Conservation (phyloP, 306 rosid species). For the Boehmeria nivea region DNA sequence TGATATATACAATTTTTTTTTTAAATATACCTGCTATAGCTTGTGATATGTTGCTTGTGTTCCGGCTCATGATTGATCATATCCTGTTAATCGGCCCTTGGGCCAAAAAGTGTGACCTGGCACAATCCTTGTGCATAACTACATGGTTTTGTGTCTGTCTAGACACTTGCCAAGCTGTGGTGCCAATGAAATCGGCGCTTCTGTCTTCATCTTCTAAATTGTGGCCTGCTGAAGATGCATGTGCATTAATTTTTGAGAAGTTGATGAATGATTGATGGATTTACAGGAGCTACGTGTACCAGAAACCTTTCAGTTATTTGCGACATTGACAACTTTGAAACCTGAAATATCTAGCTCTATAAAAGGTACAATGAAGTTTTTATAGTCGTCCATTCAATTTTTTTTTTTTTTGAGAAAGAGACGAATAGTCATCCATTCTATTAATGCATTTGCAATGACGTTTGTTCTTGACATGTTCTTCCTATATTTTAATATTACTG, state of each 20-base stretch:
- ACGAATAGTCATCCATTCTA: neutral
- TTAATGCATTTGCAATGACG: neutral
- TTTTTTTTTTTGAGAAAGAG: neutral
- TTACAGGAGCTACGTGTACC: constrained; percentile 77
- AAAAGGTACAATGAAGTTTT: constrained; percentile 39
- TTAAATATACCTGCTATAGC: too few species aligned
- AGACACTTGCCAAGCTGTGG: too few species aligned
- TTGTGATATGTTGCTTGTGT: too few species aligned
- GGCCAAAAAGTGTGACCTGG: too few species aligned
- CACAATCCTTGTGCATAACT: too few species aligned
- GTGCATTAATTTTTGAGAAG: neutral
- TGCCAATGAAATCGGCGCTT: too few species aligned
- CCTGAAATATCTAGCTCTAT: constrained; percentile 37
- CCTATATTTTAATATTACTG: neutral
- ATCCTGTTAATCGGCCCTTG: too few species aligned
- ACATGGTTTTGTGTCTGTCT: too few species aligned
- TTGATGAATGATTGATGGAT: neutral
- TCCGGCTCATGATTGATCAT: too few species aligned
- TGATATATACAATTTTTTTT: too few species aligned
- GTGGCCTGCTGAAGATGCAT: neutral
- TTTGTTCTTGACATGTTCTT: neutral
- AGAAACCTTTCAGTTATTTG: constrained; percentile 69
- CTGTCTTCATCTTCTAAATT: too few species aligned
- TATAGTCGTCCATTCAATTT: neutral
- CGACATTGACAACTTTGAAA: constrained; percentile 62